Evolutionary conservation across 176 grass and related monocot genomes (phyloP), one percentile per base, ranked within the genome.

Genomic region (Canna indica): DNA sequence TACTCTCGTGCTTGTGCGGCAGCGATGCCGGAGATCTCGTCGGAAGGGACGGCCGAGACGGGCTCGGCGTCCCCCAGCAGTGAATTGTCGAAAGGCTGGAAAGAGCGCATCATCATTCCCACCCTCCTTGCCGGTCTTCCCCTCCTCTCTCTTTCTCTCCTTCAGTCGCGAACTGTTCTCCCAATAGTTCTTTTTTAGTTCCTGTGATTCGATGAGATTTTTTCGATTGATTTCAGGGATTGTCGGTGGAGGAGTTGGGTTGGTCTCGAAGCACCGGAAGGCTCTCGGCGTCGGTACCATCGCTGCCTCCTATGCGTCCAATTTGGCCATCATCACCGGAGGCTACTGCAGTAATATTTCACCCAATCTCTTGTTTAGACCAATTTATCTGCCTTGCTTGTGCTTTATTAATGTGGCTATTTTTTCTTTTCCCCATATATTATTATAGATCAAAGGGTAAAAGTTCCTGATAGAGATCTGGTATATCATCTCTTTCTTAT

Each of bases 261-360:
- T 92, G 45, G 45, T 87, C 29, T 89, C 88, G 36, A 75, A 77
- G 38, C 86, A 87, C 72, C 84, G 88, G 69, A 75, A 34, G 25
- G 79, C 79, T 44, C 83, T 92, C 13, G 84, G 88, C 73, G 69
- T 72, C 0, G 29, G 73, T 24, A 65, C 76, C 16, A 54, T 73
- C 3, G 79, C 81, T 0, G 75, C 75, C 47, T 81, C 83, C 31
- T 97, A 90, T 47, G 88, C 86, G 1, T 72, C 75, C 36, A 87
- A 97, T 81, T 75, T 90, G 32, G 82, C 84, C 75, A 79, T 87
- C 63, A 75, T 81, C 27, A 69, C 82, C 8, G 88, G 84, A 28
- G 92, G 81, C 84, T 97, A 92, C 70, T 88, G 79, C 58, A 86
- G 93, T 97, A 80, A 81, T 30, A 22, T 59, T 33, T 27, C 0